phyloP scores from a whole-genome alignment of 1,284 basidiomycete genomes.

The Cryptococcus sp. region DNA sequence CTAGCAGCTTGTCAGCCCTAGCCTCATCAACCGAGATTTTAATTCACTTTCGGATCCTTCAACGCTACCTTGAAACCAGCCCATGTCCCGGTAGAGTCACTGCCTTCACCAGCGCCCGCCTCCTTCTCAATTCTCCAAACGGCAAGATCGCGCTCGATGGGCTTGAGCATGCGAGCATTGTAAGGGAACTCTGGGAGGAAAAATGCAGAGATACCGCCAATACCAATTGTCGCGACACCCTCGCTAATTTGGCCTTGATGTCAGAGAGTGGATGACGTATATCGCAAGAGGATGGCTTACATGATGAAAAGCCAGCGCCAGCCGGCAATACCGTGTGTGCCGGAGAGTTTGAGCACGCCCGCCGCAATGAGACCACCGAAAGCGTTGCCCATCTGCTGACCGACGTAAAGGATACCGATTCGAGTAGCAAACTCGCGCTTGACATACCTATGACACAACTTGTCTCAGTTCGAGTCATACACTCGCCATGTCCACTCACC shows the following conservation, averaged over 20 bases:
- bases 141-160: constrained; percentile 32
- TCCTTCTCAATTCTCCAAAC: constrained; percentile 36
- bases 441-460: constrained; percentile 24
- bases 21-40: background rate
- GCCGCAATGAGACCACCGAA: constrained; percentile 47
- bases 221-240: constrained; percentile 28
- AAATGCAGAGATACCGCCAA: constrained; percentile 22
- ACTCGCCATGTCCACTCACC: constrained; percentile 15
- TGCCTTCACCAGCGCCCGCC: constrained; percentile 31
- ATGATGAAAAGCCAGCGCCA: constrained; percentile 45
- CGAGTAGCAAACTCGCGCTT: constrained; percentile 40
- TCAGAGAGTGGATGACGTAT: background rate
- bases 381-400: constrained; percentile 46
- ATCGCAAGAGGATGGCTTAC: constrained; percentile 1
- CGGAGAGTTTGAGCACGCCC: constrained; percentile 38
- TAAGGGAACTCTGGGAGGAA: constrained; percentile 37
- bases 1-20: constrained; percentile 2
- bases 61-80: constrained; percentile 23
- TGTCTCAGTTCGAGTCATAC: background rate
- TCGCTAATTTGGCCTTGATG: constrained; percentile 13
- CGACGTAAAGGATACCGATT: constrained; percentile 38
- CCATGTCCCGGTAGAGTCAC: constrained; percentile 20
- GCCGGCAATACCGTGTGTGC: constrained; percentile 29
- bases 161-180: constrained; percentile 31
- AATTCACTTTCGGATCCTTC: constrained; percentile 32